Evolutionary conservation across 2,329 filamentous ascomycete genomes (phyloP).

Genomic region (Calonectria pseudoreteaudii): DNA sequence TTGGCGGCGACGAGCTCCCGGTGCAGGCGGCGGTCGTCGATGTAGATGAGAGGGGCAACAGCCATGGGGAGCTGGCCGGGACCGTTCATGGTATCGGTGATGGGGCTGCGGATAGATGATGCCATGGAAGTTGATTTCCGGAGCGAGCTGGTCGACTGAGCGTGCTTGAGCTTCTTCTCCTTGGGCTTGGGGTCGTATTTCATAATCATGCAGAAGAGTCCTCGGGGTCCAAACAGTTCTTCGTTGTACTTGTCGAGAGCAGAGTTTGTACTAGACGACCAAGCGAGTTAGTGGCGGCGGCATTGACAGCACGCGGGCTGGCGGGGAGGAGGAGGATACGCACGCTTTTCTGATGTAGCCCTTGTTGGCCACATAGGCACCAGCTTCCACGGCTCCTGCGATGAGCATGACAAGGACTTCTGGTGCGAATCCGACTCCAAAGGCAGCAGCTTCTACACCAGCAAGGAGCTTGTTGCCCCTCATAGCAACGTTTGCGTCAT

Average conservation of each 20-base stretch:
- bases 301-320: no score
- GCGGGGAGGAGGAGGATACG: no score
- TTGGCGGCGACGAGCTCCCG: background rate
- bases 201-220: conserved; percentile 6
- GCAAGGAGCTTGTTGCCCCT: background rate
- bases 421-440: background rate
- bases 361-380: conserved; percentile 4
- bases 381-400: background rate
- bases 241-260: background rate
- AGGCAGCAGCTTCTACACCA: background rate
- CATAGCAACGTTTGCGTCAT: background rate
- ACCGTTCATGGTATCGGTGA: background rate
- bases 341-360: background rate
- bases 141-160: background rate
- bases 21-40: conserved; percentile 4
- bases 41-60: background rate
- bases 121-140: background rate
- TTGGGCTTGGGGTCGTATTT: background rate
- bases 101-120: background rate
- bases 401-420: background rate
- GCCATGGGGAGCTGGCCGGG: background rate
- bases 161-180: background rate
- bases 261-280: background rate
- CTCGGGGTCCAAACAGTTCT: background rate
- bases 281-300: background rate